Percentiles rank a stretch among this genome's conserved stretches.
Evolutionary conservation across 192 early-diverging fungal species (phyloP).

Genomic region (Chytriomyces confervae): DNA sequence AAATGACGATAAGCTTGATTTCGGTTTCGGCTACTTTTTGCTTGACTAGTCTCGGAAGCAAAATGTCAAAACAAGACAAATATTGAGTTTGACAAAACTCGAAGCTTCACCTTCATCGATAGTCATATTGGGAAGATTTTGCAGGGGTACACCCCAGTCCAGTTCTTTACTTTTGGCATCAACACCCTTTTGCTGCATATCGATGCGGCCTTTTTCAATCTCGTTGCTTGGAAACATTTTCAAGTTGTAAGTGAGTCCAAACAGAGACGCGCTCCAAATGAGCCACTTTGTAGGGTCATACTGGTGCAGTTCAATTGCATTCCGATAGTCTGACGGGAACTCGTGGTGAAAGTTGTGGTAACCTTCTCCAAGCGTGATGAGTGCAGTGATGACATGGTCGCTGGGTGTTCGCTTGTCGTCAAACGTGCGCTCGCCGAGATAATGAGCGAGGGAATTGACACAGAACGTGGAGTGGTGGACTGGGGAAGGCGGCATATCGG

Average conservation of each 20-base stretch:
- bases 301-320: constrained; percentile 53
- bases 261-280: constrained; percentile 55
- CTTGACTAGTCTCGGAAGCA: neutral
- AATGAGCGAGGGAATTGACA: constrained; percentile 68
- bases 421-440: constrained; percentile 47
- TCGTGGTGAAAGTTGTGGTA: constrained; percentile 70
- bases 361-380: constrained; percentile 60
- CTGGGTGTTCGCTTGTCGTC: constrained; percentile 79
- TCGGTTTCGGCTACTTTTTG: constrained; percentile 57
- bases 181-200: constrained; percentile 82
- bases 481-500: neutral
- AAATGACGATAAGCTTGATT: constrained; percentile 78
- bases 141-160: constrained; percentile 52
- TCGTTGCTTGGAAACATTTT: constrained; percentile 55
- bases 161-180: constrained; percentile 60
- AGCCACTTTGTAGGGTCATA: constrained; percentile 65
- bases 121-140: constrained; percentile 65
- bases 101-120: constrained; percentile 45
- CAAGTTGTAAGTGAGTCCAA: constrained; percentile 59
- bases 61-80: constrained; percentile 23
- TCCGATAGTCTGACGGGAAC: constrained; percentile 63
- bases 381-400: constrained; percentile 50
- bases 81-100: constrained; percentile 47
- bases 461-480: constrained; percentile 66
- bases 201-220: constrained; percentile 61